A percentile compares a stretch with the other conserved stretches of the same genome.
phyloP scores from a whole-genome alignment of 352 stramenopile genomes.

The Phytophthora megakarya region DNA sequence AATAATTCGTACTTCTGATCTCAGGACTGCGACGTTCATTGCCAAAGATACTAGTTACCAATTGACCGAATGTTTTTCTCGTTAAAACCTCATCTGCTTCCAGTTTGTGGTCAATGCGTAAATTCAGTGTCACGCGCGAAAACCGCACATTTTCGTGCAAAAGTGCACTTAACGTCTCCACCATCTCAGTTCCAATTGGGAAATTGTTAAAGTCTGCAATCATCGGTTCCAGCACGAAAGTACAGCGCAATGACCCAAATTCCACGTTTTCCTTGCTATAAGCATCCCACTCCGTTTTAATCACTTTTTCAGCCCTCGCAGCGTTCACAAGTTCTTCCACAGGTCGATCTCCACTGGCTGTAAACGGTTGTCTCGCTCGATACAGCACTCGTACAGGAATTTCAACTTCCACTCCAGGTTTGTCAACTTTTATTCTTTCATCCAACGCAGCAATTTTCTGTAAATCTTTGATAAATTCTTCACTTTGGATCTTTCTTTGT shows the following conservation, averaged over 20 bases:
- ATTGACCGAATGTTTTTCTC: slow-evolving; percentile 1
- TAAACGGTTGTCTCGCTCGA: slow-evolving; percentile 3
- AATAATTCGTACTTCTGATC: not conserved
- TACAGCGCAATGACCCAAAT: not conserved
- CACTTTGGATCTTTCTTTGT: not conserved
- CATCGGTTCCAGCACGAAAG: slow-evolving; percentile 20
- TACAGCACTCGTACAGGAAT: slow-evolving; percentile 12
- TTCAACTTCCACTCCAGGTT: not conserved
- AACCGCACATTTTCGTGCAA: slow-evolving; percentile 3
- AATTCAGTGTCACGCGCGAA: not conserved
- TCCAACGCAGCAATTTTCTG: slow-evolving; percentile 5
- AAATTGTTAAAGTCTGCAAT: slow-evolving; percentile 6
- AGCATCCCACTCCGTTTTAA: not conserved
- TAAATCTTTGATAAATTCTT: not conserved
- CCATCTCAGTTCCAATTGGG: not conserved
- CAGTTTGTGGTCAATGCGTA: not conserved
- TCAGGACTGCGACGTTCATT: not conserved
- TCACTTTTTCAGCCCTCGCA: not conserved
- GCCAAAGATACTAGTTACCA: not conserved
- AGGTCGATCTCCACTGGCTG: not conserved
- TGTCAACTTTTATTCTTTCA: not conserved
- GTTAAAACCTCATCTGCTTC: not conserved
- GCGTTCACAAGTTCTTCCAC: not conserved
- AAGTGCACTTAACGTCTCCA: not conserved
- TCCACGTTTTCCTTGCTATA: not conserved